These are phyloP conservation scores for Lecanosticta acicola DNA, from an alignment of 2,329 filamentous ascomycete genomes.

Conservation along the genomic window DNA sequence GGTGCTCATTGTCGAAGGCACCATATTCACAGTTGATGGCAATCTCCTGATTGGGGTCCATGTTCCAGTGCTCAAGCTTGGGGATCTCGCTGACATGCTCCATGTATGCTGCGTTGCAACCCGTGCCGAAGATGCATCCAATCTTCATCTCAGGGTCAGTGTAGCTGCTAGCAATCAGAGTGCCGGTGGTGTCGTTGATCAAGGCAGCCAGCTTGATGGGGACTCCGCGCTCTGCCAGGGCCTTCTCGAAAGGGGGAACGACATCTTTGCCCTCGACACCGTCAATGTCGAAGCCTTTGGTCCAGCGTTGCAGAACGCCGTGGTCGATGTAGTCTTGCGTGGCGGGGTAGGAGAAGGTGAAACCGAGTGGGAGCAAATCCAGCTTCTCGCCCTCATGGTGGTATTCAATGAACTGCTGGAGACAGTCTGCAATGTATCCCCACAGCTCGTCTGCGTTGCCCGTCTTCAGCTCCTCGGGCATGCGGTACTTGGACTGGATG, in stretches of 20 bases:
- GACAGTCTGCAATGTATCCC: constrained; percentile 90
- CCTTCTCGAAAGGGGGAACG: constrained; percentile 78
- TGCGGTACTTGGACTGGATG: constrained; percentile 90
- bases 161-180: constrained; percentile 91
- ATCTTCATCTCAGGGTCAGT: constrained; percentile 92
- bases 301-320: constrained; percentile 89
- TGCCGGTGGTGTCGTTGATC: constrained; percentile 97
- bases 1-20: constrained; percentile 90
- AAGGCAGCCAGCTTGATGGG: constrained; percentile 89
- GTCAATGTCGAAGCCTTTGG: constrained; percentile 91
- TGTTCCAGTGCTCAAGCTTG: constrained; percentile 86
- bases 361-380: constrained; percentile 71
- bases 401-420: constrained; percentile 82
- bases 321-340: constrained; percentile 92
- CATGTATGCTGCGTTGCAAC: constrained; percentile 98
- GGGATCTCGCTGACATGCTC: constrained; percentile 85
- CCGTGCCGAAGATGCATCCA: constrained; percentile 96
- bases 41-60: constrained; percentile 68
- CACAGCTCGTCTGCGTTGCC: constrained; percentile 80
- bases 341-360: constrained; percentile 94
- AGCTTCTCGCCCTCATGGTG: constrained; percentile 67
- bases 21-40: constrained; percentile 98
- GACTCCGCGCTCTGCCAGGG: constrained; percentile 68
- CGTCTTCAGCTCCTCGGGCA: constrained; percentile 88
- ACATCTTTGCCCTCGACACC: constrained; percentile 89